These are phyloP conservation scores for Ophiostoma sp. DNA, from an alignment of 2,329 filamentous ascomycete species.

Conservation along the genomic window DNA sequence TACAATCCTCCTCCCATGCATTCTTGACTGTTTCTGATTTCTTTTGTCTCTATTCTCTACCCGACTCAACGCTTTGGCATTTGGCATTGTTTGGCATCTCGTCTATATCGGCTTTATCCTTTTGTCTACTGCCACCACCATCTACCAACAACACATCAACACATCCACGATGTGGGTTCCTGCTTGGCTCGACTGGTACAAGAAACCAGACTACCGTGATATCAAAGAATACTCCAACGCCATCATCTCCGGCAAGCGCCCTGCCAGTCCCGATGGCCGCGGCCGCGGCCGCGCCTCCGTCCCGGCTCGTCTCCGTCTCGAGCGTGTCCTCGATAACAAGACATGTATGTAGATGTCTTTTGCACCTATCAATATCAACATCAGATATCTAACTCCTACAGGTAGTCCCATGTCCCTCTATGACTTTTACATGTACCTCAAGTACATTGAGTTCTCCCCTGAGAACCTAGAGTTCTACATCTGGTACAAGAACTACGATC, in stretches of 20 bases:
- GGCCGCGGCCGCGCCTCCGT: conserved; percentile 36
- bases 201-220: conserved; percentile 46
- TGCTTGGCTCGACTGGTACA: conserved; percentile 44
- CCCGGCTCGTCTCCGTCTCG: conserved; percentile 39
- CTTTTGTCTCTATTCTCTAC: background rate
- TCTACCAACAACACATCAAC: background rate
- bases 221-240: conserved; percentile 42
- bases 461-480: conserved; percentile 49
- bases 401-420: conserved; percentile 46
- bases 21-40: background rate
- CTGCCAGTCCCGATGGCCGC: conserved; percentile 37
- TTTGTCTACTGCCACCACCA: background rate
- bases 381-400: conserved; percentile 24
- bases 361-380: background rate
- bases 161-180: conserved; percentile 30
- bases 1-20: background rate
- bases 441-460: conserved; percentile 45
- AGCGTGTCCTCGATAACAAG: conserved; percentile 45
- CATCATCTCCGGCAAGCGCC: conserved; percentile 35
- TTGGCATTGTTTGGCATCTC: background rate
- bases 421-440: conserved; percentile 49
- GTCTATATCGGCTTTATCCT: background rate
- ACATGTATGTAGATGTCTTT: conserved; percentile 36
- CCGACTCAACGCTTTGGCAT: background rate
- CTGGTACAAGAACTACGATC: conserved; percentile 45